Percentiles rank a stretch among this genome's conserved stretches.
Evolutionary conservation across 352 stramenopile species (phyloP).

Genomic region (Phytophthora litchii): DNA sequence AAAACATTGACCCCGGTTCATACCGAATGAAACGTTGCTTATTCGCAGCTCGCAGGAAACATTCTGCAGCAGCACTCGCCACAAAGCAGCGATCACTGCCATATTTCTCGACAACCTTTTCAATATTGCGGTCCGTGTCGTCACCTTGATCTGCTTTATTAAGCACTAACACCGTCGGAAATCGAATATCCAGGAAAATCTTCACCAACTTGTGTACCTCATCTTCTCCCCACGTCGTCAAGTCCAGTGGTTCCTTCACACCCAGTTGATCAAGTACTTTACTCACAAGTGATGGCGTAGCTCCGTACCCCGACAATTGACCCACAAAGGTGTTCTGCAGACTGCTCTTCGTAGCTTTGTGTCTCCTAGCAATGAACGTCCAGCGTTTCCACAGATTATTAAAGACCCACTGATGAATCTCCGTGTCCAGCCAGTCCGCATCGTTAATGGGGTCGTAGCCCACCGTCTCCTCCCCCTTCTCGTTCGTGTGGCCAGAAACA

Average conservation of each 20-base stretch:
- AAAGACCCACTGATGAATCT: constrained; percentile 91
- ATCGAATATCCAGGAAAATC: constrained; percentile 77
- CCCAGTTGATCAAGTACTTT: constrained; percentile 73
- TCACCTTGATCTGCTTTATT: constrained; percentile 90
- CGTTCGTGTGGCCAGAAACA: constrained; percentile 88
- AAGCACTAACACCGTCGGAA: constrained; percentile 88
- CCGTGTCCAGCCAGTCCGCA: constrained; percentile 82
- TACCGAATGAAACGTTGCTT: constrained; percentile 88
- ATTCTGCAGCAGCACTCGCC: constrained; percentile 85
- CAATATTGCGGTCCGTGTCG: constrained; percentile 89
- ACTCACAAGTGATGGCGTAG: constrained; percentile 73
- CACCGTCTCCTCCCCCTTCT: constrained; percentile 88
- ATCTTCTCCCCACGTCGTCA: constrained; percentile 56
- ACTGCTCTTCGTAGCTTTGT: constrained; percentile 77
- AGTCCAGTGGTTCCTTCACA: constrained; percentile 65
- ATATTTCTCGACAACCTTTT: constrained; percentile 89
- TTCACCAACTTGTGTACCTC: constrained; percentile 84
- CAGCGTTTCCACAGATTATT: constrained; percentile 89
- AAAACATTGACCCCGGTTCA: constrained; percentile 87
- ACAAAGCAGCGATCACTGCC: constrained; percentile 88
- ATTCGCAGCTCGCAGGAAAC: constrained; percentile 72
- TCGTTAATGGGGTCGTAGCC: constrained; percentile 91
- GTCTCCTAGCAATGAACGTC: constrained; percentile 76
- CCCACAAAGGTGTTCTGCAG: constrained; percentile 69
- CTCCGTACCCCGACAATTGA: constrained; percentile 82